Evolutionary conservation across 179 eudicot genomes (phyloP).

Genomic region (Camellia oleifera): DNA sequence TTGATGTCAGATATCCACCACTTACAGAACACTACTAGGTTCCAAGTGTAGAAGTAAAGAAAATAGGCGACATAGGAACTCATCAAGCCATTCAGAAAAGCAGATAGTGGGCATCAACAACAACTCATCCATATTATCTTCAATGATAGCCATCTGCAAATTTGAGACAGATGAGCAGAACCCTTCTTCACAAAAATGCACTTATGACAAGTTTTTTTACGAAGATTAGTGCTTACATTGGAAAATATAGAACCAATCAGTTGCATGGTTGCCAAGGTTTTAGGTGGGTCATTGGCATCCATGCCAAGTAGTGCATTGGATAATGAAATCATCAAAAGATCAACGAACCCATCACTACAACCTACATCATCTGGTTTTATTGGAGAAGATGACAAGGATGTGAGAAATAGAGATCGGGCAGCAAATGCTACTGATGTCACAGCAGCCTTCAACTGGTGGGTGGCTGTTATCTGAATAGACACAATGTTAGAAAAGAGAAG

Average conservation of each 20-base stretch:
- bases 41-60: conserved; percentile 91
- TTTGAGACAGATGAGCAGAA: conserved; percentile 24
- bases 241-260: conserved; percentile 94
- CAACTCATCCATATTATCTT: conserved; percentile 56
- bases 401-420: conserved; percentile 72
- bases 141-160: conserved; percentile 68
- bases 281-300: conserved; percentile 99
- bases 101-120: conserved; percentile 48
- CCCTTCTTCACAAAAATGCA: not conserved
- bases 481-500: conserved; percentile 7
- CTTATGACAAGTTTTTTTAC: not conserved
- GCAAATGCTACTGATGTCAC: conserved; percentile 89
- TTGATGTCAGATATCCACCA: conserved; percentile 15
- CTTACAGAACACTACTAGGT: conserved; percentile 92
- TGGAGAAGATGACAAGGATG: conserved; percentile 46
- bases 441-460: conserved; percentile 96
- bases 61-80: conserved; percentile 89
- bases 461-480: conserved; percentile 82
- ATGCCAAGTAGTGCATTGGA: conserved; percentile 95
- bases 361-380: conserved; percentile 38
- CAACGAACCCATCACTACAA: conserved; percentile 49
- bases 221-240: conserved; percentile 51
- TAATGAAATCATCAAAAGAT: conserved; percentile 77
- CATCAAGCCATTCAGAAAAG: conserved; percentile 99
- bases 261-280: conserved; percentile 97